Base-by-base conservation (phyloP, 331 rosid species). In the Prunus yedoensis region DNA sequence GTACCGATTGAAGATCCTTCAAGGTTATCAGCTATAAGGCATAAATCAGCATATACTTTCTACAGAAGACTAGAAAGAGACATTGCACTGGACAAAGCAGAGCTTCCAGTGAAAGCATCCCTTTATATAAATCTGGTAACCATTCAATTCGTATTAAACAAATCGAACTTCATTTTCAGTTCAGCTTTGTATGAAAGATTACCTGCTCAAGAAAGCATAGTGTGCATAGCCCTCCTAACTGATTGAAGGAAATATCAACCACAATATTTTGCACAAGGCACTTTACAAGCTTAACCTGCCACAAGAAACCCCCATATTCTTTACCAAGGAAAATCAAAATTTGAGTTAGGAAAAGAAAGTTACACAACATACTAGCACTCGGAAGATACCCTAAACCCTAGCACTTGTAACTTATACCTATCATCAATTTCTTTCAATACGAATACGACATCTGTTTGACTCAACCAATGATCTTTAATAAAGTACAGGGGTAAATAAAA, bases 171-270 rank as follows among this genome's bases (percentile, higher is more conserved):
- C 46, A 30, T 30, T 45, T 23, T 43, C 46, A 73, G 62, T 35
- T 21, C 57, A 45, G 57, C 57, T 72, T 10, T 41, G 66, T 47
- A 35, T 15, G 35, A 47, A 74, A 67, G 27, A 59, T 74, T 88
- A 94, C 98, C 98, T 91, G 87, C 84, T 94, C 98, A 78, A 94
- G 96, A 86, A 94, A 94, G 81, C 97, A 91, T 68, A 94, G 73
- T 3, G 98, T 91, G 84, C 91, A 90, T 72, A 94, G 96, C 81
- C 98, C 98, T 84, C 97, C 97, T 79, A 94, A 80, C 85, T 94
- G 98, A 83, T 89, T 91, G 94, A 91, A 94, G 64, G 98, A 94
- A 54, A 94, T 91, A 83, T 94, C 98, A 68, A 94, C 97, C 70
- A 91, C 94, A 69, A 94, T 90, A 83, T 91, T 86, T 83, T 90